phyloP scores from a whole-genome alignment of 805 yeast genomes.

The Metschnikowia continentalis region DNA sequence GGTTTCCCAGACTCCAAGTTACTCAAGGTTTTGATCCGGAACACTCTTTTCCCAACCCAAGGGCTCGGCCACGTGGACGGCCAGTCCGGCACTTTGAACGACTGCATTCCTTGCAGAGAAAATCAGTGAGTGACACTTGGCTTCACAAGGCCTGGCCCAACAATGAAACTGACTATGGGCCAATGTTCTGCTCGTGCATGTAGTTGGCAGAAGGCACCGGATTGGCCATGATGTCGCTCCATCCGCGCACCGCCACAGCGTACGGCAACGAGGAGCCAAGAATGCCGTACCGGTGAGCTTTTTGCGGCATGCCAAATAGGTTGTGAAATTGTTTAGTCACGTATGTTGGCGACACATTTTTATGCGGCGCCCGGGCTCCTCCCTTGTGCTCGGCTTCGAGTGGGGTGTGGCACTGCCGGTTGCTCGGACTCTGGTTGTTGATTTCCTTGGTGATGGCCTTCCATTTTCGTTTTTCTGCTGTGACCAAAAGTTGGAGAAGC shows the following conservation, averaged over 20 bases:
- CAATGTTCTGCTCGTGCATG: neutral
- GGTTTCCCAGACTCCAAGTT: slow-evolving; percentile 89
- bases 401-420: neutral
- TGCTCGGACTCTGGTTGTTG: slow-evolving; percentile 8
- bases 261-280: slow-evolving; percentile 54
- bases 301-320: slow-evolving; percentile 52
- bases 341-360: slow-evolving; percentile 48
- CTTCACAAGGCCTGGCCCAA: too few species aligned
- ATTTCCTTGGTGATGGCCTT: slow-evolving; percentile 45
- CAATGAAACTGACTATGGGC: neutral
- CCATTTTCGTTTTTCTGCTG: slow-evolving; percentile 59
- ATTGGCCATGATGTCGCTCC: slow-evolving; percentile 27
- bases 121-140: slow-evolving; percentile 1
- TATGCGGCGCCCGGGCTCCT: slow-evolving; percentile 14
- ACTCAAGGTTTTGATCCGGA: slow-evolving; percentile 63
- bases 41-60: slow-evolving; percentile 50
- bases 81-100: slow-evolving; percentile 8
- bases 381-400: slow-evolving; percentile 5
- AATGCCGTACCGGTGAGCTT: slow-evolving; percentile 35
- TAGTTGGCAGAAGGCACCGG: neutral
- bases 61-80: slow-evolving; percentile 64
- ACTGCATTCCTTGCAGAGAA: slow-evolving; percentile 14
- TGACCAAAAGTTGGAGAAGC: slow-evolving; percentile 43
- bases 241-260: slow-evolving; percentile 42
- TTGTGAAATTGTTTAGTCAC: slow-evolving; percentile 53